Conservation (phyloP, 352 stramenopile species). For the Phytophthora tentaculata region DNA sequence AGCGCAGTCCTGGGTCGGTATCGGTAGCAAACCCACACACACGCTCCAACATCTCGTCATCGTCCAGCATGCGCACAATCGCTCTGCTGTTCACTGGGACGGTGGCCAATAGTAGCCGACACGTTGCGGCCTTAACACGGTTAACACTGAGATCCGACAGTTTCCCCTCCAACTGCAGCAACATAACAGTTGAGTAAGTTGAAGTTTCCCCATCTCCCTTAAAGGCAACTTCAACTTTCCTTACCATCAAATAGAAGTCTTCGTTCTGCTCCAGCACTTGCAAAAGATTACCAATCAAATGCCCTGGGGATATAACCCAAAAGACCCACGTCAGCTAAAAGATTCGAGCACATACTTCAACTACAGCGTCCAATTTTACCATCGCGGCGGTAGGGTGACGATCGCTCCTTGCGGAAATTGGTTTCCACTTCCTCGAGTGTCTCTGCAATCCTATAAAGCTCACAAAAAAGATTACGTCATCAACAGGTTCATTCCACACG, state of each 20-base stretch:
- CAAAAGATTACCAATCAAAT: constrained; percentile 81
- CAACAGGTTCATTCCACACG: constrained; percentile 11
- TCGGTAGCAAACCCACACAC: constrained; percentile 77
- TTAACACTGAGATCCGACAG: constrained; percentile 61
- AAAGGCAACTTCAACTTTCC: constrained; percentile 15
- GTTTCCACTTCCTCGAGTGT: constrained; percentile 80
- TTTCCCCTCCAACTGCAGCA: constrained; percentile 66
- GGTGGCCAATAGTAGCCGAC: constrained; percentile 76
- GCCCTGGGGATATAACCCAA: constrained; percentile 39
- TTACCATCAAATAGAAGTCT: constrained; percentile 84
- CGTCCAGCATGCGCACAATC: constrained; percentile 71
- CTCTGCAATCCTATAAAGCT: constrained; percentile 65
- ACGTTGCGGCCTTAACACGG: constrained; percentile 73
- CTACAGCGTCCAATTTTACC: constrained; percentile 36
- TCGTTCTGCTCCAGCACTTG: constrained; percentile 83
- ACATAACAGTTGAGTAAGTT: constrained; percentile 17
- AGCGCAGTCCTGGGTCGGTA: constrained; percentile 58
- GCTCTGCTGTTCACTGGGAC: constrained; percentile 75
- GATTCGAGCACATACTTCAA: constrained; percentile 11
- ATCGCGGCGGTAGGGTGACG: constrained; percentile 74
- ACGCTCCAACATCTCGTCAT: constrained; percentile 81
- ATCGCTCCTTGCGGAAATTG: constrained; percentile 76
- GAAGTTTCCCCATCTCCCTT: constrained; percentile 18
- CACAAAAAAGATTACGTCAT: constrained; percentile 13
- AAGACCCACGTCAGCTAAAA: constrained; percentile 9